phyloP scores from a whole-genome alignment of 2,329 filamentous ascomycete species.

The Beauveria varroae region DNA sequence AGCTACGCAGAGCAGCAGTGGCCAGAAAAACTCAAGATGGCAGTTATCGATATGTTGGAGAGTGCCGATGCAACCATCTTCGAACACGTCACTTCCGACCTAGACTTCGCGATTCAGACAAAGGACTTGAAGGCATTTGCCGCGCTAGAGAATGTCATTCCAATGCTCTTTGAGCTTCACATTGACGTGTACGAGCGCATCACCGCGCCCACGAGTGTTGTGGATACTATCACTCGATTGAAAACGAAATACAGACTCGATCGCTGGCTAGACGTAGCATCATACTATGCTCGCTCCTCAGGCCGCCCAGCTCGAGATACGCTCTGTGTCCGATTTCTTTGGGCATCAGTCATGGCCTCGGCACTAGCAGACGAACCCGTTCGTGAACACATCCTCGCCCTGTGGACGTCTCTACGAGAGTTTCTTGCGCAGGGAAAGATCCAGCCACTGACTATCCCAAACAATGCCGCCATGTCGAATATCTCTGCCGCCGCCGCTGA shows the following conservation, averaged over 20 bases:
- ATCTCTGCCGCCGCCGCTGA: constrained; percentile 79
- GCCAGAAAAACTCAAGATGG: constrained; percentile 49
- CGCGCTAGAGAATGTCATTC: constrained; percentile 37
- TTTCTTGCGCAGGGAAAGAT: constrained; percentile 35
- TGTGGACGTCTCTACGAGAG: constrained; percentile 52
- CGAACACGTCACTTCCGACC: constrained; percentile 35
- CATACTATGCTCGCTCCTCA: constrained; percentile 33
- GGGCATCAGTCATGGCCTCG: constrained; percentile 48
- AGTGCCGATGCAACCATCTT: constrained; percentile 46
- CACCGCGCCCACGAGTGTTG: constrained; percentile 48
- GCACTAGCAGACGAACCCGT: constrained; percentile 45
- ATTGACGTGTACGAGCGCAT: constrained; percentile 54
- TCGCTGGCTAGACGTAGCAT: constrained; percentile 45
- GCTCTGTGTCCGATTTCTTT: constrained; percentile 46
- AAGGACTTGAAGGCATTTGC: constrained; percentile 1
- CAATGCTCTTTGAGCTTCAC: constrained; percentile 56
- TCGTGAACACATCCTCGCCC: constrained; percentile 48
- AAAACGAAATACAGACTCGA: constrained; percentile 43
- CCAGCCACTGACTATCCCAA: constrained; percentile 56
- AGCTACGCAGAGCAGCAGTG: constrained; percentile 50
- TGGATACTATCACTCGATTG: constrained; percentile 39
- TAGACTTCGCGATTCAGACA: constrained; percentile 21
- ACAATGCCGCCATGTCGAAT: constrained; percentile 84
- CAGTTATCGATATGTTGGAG: constrained; percentile 49
- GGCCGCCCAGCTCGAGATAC: constrained; percentile 27